Evolutionary conservation across 441 rosid genomes (phyloP), one percentile per base, ranked within the genome.

Genomic region (Populus hybrid): DNA sequence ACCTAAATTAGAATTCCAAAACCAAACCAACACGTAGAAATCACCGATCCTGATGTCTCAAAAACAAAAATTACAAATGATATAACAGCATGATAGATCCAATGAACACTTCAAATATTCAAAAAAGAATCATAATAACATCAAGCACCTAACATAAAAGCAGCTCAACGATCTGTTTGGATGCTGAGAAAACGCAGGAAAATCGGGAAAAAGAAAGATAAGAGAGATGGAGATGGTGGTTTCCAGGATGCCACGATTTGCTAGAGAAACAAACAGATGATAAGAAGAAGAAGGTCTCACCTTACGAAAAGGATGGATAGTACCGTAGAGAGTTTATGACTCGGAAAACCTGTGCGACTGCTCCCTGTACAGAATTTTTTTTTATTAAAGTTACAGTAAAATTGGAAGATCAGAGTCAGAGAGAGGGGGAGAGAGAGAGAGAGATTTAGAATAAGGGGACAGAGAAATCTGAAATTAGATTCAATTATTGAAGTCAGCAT

Each of bases 1-100:
- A 14, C 57, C 57, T 12, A 46, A 11, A 40, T 40, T 10, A 46
- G 5, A 46, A 46, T 46, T 74, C 80, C 69, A 26, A 80, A 75
- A 82, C 63, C 76, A 63, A 71, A 74, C 14, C 64, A n/a, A 8
- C 57, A 46, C 57, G 14, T 4, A 46, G 57, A 46, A 46, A 46
- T 0, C 57, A 46, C 20, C 57, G 57, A 46, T 46, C 57, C 57
- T 46, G 20, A 46, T 46, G 20, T 46, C 20, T 14, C 20, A 4
- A 46, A 46, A 46, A 46, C 6, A 46, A 46, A 46, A 46, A 46
- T 46, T 46, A 46, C 18, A 46, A 46, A 12, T 46, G 12, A 46
- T 2, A 10, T 70, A 70, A n/a, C 65, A 46, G 32, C 21, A 67
- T 5, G 42, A 77, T 8, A 77, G 83, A 81, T 81, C 77, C 73